These are phyloP conservation scores for Suillus paluster DNA, from an alignment of 768 basidiomycete species.

Conservation along the genomic window DNA sequence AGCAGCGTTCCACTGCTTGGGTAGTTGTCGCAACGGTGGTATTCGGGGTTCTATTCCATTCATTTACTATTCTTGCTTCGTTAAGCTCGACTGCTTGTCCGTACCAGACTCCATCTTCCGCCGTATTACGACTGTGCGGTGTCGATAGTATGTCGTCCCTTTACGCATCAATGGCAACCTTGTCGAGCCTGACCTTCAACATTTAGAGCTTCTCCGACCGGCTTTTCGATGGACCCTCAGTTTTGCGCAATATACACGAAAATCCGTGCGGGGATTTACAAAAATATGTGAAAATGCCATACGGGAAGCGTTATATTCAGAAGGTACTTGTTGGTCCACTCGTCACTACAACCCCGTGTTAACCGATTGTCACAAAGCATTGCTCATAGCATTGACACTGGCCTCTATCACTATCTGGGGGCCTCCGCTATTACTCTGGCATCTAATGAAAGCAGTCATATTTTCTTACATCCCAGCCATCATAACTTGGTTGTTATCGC, in stretches of 20 bases:
- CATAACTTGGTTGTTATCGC: background rate
- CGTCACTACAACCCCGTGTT: background rate
- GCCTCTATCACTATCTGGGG: background rate
- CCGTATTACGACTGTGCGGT: background rate
- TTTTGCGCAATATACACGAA: background rate
- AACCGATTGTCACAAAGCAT: background rate
- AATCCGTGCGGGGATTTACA: background rate
- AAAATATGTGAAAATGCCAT: background rate
- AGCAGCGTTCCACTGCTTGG: background rate
- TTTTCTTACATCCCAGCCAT: background rate
- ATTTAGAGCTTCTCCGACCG: background rate
- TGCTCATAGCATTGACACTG: background rate
- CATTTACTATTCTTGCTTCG: background rate
- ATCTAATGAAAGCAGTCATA: background rate
- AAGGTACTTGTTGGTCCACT: background rate
- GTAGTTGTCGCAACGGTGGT: background rate
- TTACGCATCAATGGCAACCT: no score
- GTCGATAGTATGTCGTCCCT: background rate
- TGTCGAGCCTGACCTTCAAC: background rate
- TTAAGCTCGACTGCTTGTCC: slow-evolving; percentile 3
- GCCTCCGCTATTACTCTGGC: background rate
- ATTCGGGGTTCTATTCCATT: slow-evolving; percentile 3
- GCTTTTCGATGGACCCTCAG: background rate
- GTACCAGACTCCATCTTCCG: background rate
- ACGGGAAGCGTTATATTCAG: background rate